phyloP scores from a whole-genome alignment of 192 early-diverging fungal genomes.

The Chytriomyces sp. region DNA sequence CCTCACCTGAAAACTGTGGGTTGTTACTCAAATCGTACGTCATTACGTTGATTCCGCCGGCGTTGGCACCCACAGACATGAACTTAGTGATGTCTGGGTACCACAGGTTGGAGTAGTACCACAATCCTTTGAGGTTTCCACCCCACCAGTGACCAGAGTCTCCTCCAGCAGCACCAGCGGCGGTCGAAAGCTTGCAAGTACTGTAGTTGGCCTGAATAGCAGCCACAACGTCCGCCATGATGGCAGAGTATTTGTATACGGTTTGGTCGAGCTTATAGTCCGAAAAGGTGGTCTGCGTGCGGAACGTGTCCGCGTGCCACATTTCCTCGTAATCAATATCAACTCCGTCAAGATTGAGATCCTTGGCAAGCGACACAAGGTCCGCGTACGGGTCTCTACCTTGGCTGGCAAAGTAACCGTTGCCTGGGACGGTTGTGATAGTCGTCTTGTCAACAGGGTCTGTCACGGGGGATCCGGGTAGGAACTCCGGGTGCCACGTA shows the following conservation, averaged over 20 bases:
- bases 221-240: not conserved
- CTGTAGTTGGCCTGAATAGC: slow-evolving; percentile 10
- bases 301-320: slow-evolving; percentile 22
- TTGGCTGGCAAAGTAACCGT: not conserved
- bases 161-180: slow-evolving; percentile 7
- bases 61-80: slow-evolving; percentile 24
- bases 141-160: slow-evolving; percentile 16
- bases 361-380: slow-evolving; percentile 18
- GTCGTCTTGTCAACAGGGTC: not conserved
- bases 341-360: slow-evolving; percentile 16
- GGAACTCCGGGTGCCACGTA: slow-evolving; percentile 12
- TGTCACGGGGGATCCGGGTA: not conserved
- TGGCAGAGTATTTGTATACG: slow-evolving; percentile 26
- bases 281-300: not conserved
- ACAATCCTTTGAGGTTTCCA: slow-evolving; percentile 22
- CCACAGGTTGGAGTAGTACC: slow-evolving; percentile 18
- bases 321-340: slow-evolving; percentile 28
- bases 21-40: slow-evolving; percentile 9
- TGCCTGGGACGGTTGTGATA: slow-evolving; percentile 12
- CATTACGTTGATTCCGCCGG: slow-evolving; percentile 31
- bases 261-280: not conserved
- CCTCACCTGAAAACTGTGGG: not conserved
- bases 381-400: slow-evolving; percentile 19
- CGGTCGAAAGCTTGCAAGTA: slow-evolving; percentile 20
- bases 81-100: slow-evolving; percentile 14